Evolutionary conservation across 176 grass and related monocot genomes (phyloP).

Genomic region (Bolboschoenus planiculmis): DNA sequence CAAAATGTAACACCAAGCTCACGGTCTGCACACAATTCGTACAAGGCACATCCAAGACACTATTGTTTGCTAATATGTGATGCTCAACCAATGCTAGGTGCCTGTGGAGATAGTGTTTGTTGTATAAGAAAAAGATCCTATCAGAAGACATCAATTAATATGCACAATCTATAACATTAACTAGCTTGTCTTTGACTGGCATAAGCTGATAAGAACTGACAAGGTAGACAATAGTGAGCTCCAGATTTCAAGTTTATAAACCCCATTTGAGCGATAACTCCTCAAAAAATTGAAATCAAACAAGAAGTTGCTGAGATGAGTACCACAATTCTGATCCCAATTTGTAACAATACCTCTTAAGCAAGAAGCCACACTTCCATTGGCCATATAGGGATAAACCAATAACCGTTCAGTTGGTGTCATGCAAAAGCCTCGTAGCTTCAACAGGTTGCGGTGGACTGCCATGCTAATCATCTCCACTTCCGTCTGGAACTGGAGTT

Average conservation of each 20-base stretch:
- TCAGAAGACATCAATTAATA: no score
- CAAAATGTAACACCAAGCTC: neutral
- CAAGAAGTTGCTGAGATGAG: neutral
- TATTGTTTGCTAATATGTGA: neutral
- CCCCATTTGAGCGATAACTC: neutral
- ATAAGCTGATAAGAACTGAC: no score
- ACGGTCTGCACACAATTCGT: neutral
- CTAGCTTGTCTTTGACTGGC: no score
- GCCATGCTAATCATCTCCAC: constrained; percentile 90
- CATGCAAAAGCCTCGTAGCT: constrained; percentile 81
- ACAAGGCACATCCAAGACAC: neutral
- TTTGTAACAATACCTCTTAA: constrained; percentile 42
- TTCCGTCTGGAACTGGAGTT: constrained; percentile 73
- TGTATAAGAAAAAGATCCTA: neutral
- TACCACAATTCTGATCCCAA: neutral
- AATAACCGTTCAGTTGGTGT: constrained; percentile 73
- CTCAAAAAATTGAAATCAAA: neutral
- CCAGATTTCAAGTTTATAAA: neutral
- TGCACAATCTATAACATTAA: no score
- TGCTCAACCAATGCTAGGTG: neutral
- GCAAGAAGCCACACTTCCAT: constrained; percentile 68
- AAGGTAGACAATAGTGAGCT: neutral
- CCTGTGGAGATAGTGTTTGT: neutral
- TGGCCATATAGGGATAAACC: constrained; percentile 72
- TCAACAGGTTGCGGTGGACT: constrained; percentile 62